These are phyloP conservation scores for Penicillium olsonii DNA, from an alignment of 2,329 filamentous ascomycete genomes.

Conservation along the genomic window DNA sequence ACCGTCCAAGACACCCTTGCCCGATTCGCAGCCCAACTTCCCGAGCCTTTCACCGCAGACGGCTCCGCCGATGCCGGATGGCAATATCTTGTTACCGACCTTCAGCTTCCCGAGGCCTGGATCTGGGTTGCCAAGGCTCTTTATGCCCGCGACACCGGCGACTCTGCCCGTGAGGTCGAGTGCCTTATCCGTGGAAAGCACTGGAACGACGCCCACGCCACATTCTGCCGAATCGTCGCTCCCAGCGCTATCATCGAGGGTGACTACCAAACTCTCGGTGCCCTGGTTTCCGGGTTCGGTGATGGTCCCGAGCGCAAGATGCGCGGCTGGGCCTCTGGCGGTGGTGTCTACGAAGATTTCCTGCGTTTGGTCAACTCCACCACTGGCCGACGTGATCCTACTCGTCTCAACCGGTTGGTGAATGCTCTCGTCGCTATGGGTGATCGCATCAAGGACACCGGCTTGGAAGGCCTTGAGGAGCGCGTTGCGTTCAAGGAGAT, in stretches of 20 bases:
- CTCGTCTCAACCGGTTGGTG: conserved; percentile 47
- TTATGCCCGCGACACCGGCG: conserved; percentile 72
- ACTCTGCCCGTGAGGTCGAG: conserved; percentile 70
- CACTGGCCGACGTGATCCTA: conserved; percentile 42
- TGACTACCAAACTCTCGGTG: conserved; percentile 70
- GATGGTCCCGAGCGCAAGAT: conserved; percentile 62
- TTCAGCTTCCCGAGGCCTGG: conserved; percentile 75
- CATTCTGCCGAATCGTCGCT: conserved; percentile 77
- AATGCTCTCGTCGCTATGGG: conserved; percentile 49
- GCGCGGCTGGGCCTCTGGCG: conserved; percentile 74
- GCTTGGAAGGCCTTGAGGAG: conserved; percentile 57
- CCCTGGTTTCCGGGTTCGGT: conserved; percentile 70
- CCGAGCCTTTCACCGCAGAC: conserved; percentile 56
- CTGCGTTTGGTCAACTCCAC: conserved; percentile 51
- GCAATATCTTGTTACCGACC: conserved; percentile 60
- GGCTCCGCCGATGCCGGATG: conserved; percentile 50
- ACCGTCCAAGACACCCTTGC: conserved; percentile 73
- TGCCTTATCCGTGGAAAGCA: conserved; percentile 78
- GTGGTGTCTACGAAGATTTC: conserved; percentile 73
- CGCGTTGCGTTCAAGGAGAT: conserved; percentile 80
- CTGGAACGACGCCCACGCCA: conserved; percentile 78
- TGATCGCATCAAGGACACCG: conserved; percentile 50
- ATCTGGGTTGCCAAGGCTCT: conserved; percentile 85
- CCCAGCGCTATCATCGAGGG: conserved; percentile 79
- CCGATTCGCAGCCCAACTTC: conserved; percentile 68